Base-by-base conservation (phyloP, 192 early-diverging fungal genomes). In the Coemansia reversa region DNA sequence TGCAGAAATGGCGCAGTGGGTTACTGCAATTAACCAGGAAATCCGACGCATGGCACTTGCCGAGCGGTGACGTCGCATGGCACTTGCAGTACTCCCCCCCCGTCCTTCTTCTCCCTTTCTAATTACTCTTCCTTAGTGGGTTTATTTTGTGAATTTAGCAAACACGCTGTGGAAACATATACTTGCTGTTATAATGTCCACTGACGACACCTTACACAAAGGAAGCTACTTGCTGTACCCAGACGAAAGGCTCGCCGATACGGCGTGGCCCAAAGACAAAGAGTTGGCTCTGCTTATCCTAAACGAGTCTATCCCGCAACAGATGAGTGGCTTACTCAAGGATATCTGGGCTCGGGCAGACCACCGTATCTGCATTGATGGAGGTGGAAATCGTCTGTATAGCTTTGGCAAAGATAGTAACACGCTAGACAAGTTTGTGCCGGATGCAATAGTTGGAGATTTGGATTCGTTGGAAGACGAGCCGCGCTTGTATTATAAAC, bases 351-450 rank as follows among this genome's bases (percentile, higher is more conserved):
- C 55, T 24, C 80, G 74, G 53, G 60, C 66, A 51, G 51, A 59
- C 50, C 58, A 76, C 64, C 69, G 82, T 19, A 71, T 95, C 42
- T 93, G 93, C 67, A 90, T 93, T 0, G 96, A 98, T 58, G 96
- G 96, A 18, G 96, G 93, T 9, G 90, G 90, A 25, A 98, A 98
- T 70, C 84, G 89, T 23, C 73, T 98, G 24, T 94, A 88, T 55
- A 86, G 91, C 52, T 55, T 84, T 3, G 84, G 93, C 56, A 58
- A 39, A 12, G 49, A 72, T n/a, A 65, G 67, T 4, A 78, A 76
- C 19, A 27, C 55, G 20, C 39, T 59, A 25, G 55, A 23, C 19
- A 25, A 48, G 24, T 60, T 60, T 50, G 58, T 71, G 14, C 95
- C 95, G 28, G 80, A 93, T 66, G 84, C 75, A 30, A 90, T 98